These are phyloP conservation scores for Rhazya stricta DNA, from an alignment of 257 asterid genomes.

Conservation along the genomic window DNA sequence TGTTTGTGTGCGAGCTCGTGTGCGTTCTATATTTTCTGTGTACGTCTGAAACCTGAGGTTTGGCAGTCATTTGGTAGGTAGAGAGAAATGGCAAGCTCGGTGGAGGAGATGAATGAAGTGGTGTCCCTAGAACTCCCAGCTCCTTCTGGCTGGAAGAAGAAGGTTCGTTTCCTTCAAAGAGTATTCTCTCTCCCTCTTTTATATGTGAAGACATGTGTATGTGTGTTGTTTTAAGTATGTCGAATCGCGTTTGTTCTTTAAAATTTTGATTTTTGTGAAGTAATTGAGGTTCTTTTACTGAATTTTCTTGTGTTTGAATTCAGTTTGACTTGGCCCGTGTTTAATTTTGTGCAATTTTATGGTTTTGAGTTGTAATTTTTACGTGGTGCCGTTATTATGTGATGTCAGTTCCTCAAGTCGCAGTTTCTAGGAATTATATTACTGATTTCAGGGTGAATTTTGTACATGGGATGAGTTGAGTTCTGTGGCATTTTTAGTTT, in stretches of 20 bases:
- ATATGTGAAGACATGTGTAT: background rate
- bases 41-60: background rate
- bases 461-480: background rate
- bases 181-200: background rate
- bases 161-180: slow-evolving; percentile 13
- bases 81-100: slow-evolving; percentile 31
- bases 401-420: background rate
- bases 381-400: background rate
- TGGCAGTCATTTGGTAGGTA: slow-evolving; percentile 12
- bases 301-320: slow-evolving; percentile 4
- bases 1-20: background rate
- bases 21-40: background rate
- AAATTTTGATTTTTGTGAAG: slow-evolving; percentile 3
- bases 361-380: slow-evolving; percentile 10
- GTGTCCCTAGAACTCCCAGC: slow-evolving; percentile 38
- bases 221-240: background rate
- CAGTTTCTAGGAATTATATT: background rate
- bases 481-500: background rate
- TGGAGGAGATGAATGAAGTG: slow-evolving; percentile 30
- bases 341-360: slow-evolving; percentile 3
- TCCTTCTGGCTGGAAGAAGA: slow-evolving; percentile 38
- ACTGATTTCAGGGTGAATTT: slow-evolving; percentile 4
- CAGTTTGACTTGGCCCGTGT: background rate
- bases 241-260: background rate
- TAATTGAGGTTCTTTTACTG: slow-evolving; percentile 4